Evolutionary conservation across 75 land plant genomes (phyloP).

Genomic region (Pseudotsuga menziesii): DNA sequence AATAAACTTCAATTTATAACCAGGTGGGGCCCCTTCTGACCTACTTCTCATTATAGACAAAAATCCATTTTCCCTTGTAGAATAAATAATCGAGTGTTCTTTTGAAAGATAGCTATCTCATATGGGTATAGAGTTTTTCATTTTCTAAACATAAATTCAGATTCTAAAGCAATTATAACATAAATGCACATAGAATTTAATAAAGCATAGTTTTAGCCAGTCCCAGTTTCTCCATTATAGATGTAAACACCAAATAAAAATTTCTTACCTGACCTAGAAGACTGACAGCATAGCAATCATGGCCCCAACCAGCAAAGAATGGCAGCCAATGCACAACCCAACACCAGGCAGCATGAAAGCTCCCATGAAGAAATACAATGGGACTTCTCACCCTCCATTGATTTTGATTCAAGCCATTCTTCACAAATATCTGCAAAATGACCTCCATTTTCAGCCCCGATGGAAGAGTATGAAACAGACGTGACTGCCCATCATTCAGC

Average conservation of each 20-base stretch:
- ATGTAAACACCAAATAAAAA: too few relatives aligned
- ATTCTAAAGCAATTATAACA: background rate
- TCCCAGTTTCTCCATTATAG: too few relatives aligned
- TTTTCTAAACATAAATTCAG: conserved; percentile 2
- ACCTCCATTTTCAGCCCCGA: conserved; percentile 82
- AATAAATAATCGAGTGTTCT: background rate
- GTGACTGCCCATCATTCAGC: conserved; percentile 45
- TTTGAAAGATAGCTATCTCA: background rate
- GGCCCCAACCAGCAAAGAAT: conserved; percentile 55
- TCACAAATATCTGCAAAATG: conserved; percentile 24
- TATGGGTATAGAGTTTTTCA: background rate
- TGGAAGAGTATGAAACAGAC: conserved; percentile 59
- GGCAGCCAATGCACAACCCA: conserved; percentile 87
- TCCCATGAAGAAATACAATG: conserved; percentile 78
- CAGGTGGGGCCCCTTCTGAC: background rate
- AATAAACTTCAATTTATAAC: background rate
- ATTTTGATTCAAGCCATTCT: background rate
- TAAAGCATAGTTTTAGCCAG: too few relatives aligned
- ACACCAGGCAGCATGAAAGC: conserved; percentile 93
- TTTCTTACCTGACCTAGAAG: conserved; percentile 62
- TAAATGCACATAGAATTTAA: background rate
- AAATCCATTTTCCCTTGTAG: background rate
- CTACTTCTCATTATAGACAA: background rate
- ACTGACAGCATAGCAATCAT: conserved; percentile 75
- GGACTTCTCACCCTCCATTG: conserved; percentile 12